Evolutionary conservation across 345 rosid genomes (phyloP).

Genomic region (Linum trigynum): DNA sequence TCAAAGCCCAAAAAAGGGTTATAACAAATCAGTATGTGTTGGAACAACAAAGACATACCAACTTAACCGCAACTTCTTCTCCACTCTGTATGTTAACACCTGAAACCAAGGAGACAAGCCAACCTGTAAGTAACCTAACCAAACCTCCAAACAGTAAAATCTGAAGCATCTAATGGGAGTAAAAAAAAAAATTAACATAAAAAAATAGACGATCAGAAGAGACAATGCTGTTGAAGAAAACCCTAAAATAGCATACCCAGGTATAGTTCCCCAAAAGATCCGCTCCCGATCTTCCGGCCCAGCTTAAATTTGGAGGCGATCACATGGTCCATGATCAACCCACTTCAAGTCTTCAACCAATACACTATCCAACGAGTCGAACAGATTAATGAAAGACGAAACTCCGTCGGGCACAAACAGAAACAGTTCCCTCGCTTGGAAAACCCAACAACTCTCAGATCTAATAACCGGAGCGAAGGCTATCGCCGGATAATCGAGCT

Average conservation of each 20-base stretch:
- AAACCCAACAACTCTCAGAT: background rate
- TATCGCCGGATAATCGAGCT: background rate
- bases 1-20: background rate
- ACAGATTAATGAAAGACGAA: background rate
- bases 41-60: background rate
- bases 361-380: background rate
- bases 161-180: background rate
- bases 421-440: background rate
- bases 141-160: too few species aligned
- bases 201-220: background rate
- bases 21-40: background rate
- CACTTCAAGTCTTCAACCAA: background rate
- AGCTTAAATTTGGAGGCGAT: too few species aligned
- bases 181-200: too few species aligned
- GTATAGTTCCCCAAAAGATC: too few species aligned
- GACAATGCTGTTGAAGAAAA: background rate
- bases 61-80: slow-evolving; percentile 3
- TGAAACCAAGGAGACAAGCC: background rate
- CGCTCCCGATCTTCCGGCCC: too few species aligned
- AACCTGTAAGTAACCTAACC: background rate
- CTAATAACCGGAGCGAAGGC: background rate
- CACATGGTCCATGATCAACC: too few species aligned
- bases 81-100: background rate
- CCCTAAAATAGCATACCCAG: background rate
- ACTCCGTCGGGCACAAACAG: background rate